Base-by-base conservation (phyloP, 345 rosid genomes). In the Ceriops decandra region DNA sequence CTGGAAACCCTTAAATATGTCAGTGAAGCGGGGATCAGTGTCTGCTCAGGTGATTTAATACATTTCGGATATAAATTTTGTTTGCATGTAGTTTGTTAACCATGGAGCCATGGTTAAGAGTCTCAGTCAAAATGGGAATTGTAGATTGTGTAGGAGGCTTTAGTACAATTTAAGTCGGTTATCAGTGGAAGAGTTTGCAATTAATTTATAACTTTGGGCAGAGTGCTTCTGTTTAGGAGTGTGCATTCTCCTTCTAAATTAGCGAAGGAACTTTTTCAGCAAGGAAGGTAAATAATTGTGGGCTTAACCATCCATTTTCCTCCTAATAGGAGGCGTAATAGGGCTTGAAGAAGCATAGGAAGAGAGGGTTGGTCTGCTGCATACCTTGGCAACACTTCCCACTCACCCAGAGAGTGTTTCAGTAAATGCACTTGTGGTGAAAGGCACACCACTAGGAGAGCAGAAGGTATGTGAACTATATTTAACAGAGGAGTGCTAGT, bases 381-480 rank as follows among this genome's bases (percentile, higher is more conserved):
- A 91, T 66, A 90, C 97, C 27, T 68, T 95, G 68, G 93, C 97
- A n/a, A 95, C 99, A 62, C 89, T 95, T 47, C 96, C 98, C 52
- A 63, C 86, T 47, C 99, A 95, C 77, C 99, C 99, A 61, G 99
- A 95, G 86, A 95, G 99, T 75, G 99, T 95, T 80, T 98, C 98
- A 32, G 87, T 95, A 38, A 95, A 95, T 59, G 96, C 99, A 15
- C 83, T 95, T n/a, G 33, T 95, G 46, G 96, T 95, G 53, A 84
- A 87, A 85, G 99, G 99, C 90, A 95, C 97, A 24, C 99, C 99
- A 75, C 87, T 95, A 58, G 80, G 90, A 84, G 86, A 91, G 79
- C 96, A 90, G 76, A 95, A 95, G 97, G 97, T 93, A 79, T 58
- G 28, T 63, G 5, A 33, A 64, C 49, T 11, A 42, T 42, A 42